Evolutionary conservation across 768 basidiomycete species (phyloP).

Genomic region (Rhodosporidiobolus sp.): DNA sequence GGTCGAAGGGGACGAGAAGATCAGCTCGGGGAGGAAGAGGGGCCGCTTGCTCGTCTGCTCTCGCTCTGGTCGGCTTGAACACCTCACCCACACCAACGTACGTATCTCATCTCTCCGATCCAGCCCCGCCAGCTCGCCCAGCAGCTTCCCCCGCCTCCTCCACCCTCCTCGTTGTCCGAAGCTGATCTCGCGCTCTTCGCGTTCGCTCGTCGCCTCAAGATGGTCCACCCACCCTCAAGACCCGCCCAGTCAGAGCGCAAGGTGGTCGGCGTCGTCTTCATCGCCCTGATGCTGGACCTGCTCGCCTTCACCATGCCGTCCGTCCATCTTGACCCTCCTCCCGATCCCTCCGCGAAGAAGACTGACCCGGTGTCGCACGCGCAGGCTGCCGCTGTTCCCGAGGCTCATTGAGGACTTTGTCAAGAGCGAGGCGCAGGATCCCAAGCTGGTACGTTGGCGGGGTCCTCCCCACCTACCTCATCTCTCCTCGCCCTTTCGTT

Average conservation of each 20-base stretch:
- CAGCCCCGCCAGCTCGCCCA: no score
- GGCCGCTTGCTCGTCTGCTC: no score
- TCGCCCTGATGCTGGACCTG: slow-evolving; percentile 85
- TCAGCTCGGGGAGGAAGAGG: no score
- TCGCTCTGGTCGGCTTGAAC: no score
- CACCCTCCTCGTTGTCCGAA: no score
- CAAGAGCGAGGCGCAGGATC: slow-evolving; percentile 2
- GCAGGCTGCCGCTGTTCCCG: slow-evolving; percentile 91
- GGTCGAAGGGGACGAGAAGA: no score
- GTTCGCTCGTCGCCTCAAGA: neutral
- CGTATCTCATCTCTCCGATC: no score
- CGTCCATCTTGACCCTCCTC: neutral
- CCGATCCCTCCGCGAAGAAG: neutral
- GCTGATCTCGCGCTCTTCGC: neutral
- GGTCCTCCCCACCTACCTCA: neutral
- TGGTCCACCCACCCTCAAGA: no score
- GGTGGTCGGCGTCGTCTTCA: slow-evolving; percentile 78
- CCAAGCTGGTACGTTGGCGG: slow-evolving; percentile 9
- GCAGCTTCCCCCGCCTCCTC: no score
- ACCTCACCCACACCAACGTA: no score
- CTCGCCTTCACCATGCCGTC: slow-evolving; percentile 56
- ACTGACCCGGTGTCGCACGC: slow-evolving; percentile 56
- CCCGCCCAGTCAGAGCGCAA: slow-evolving; percentile 44
- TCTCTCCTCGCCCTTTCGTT: neutral
- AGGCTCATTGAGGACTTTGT: slow-evolving; percentile 71